These are phyloP conservation scores for Trichodelitschia bisporula DNA, from an alignment of 495 filamentous ascomycete genomes.

Conservation along the genomic window DNA sequence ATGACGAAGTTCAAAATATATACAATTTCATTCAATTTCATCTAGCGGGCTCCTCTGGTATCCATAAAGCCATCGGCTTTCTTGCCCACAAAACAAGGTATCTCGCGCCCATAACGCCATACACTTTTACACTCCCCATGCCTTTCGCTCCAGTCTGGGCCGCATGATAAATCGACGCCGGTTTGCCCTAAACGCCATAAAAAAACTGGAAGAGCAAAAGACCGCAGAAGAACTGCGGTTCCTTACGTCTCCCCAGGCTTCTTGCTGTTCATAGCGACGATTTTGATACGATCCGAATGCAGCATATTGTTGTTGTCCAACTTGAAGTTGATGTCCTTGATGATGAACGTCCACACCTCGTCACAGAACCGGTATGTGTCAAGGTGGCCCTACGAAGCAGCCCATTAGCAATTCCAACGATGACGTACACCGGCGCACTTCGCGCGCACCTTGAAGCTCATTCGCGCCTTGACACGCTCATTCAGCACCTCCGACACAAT, in stretches of 20 bases:
- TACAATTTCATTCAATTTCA: too few relatives aligned
- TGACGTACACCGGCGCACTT: background rate
- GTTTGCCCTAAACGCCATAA: too few relatives aligned
- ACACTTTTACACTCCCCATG: too few relatives aligned
- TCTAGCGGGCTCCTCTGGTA: too few relatives aligned
- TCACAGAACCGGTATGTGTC: constrained; percentile 99
- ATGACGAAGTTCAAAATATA: too few relatives aligned
- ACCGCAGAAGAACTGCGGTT: too few relatives aligned
- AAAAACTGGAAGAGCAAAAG: too few relatives aligned
- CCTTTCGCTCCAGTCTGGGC: too few relatives aligned
- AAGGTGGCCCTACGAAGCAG: constrained; percentile 55
- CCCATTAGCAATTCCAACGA: background rate
- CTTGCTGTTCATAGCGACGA: constrained; percentile 87
- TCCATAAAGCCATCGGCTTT: too few relatives aligned
- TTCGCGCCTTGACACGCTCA: constrained; percentile 69
- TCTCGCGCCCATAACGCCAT: too few relatives aligned
- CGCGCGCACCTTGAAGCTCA: constrained; percentile 75
- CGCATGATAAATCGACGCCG: too few relatives aligned
- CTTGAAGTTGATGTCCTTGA: constrained; percentile 96
- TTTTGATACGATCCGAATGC: constrained; percentile 54
- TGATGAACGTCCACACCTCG: constrained; percentile 98
- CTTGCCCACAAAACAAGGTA: too few relatives aligned
- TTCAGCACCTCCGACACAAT: constrained; percentile 68
- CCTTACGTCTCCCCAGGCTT: constrained; percentile 36
- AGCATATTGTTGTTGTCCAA: constrained; percentile 38